Evolutionary conservation across 1,284 basidiomycete genomes (phyloP).

Genomic region (Pseudozyma thailandica): DNA sequence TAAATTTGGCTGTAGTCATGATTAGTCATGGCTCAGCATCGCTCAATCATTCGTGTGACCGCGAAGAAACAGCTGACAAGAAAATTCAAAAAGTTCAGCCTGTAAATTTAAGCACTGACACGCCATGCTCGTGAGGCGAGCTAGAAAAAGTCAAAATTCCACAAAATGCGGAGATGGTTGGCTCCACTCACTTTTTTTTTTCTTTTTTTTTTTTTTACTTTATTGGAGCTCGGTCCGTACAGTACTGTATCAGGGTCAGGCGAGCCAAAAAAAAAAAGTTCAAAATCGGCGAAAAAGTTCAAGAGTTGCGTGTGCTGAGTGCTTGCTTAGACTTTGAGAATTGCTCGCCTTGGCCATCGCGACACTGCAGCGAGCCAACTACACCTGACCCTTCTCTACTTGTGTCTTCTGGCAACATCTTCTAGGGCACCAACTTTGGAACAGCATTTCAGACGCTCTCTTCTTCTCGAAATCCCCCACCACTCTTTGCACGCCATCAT

Average conservation of each 20-base stretch:
- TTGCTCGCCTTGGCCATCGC: background rate
- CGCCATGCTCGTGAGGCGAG: background rate
- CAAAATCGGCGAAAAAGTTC: conserved; percentile 6
- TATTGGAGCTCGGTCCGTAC: background rate
- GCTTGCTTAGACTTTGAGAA: background rate
- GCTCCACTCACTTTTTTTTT: background rate
- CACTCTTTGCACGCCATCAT: no score
- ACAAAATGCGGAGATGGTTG: background rate
- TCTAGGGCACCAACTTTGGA: background rate
- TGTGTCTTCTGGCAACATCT: no score
- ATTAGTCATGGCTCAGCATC: conserved; percentile 23
- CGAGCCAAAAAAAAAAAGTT: conserved; percentile 5
- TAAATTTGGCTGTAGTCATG: conserved; percentile 6
- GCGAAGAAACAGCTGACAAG: background rate
- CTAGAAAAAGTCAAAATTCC: conserved; percentile 7
- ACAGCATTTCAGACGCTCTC: background rate
- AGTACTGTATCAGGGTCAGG: no score
- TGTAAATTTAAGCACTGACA: conserved; percentile 5
- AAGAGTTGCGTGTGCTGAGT: background rate
- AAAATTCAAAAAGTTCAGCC: background rate
- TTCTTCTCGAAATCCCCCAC: background rate
- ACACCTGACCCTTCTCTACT: background rate
- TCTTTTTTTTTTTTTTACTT: conserved; percentile 7
- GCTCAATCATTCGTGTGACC: no score
- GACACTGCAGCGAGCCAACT: background rate